Base-by-base conservation (phyloP, 768 basidiomycete species). In the Termitomyces sp. region DNA sequence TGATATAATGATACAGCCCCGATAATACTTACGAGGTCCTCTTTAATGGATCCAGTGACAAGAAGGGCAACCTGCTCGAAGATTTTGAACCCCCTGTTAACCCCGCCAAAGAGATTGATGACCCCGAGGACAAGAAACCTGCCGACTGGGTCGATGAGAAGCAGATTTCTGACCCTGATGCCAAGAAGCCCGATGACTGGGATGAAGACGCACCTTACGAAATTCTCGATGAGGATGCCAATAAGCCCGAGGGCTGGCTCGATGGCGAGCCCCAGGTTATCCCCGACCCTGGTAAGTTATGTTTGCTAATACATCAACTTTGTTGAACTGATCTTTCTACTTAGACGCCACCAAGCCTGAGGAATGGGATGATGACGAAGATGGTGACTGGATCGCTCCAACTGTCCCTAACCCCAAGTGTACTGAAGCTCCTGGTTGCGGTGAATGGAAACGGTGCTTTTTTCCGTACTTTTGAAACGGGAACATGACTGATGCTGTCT, bases 321-420 rank as follows among this genome's bases (percentile, higher is more conserved):
- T 48, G n/a, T 26, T 20, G 16, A 47, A 16, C 48, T 30, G 40
- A 49, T 28, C n/a, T 20, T 3, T n/a, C 63, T 2, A 16, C 38
- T 1, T 57, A 85, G 91, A 93, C 63, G 84, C 91, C 42, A 84
- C 87, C 73, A 98, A 97, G 79, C 97, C 97, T 6, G 97, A 99
- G 70, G 97, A 99, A 73, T 99, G 97, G 97, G 94, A 97, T 67
- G 96, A 98, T 65, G 97, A 98, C 69, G 97, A 98, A 71, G 96
- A 99, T 65, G 97, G 97, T 71, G 96, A 98, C 69, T 99, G 94
- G 94, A 84, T 98, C 63, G 82, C 95, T 7, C 95, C 97, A 32
- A 85, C 85, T 57, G 79, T 98, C 57, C 74, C 81, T 58, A 99
- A 99, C 82, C 92, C 96, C 61, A 89, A 85, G 70, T 98, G 97